Conservation (phyloP, 192 early-diverging fungal genomes). For the Podila minutissima region DNA sequence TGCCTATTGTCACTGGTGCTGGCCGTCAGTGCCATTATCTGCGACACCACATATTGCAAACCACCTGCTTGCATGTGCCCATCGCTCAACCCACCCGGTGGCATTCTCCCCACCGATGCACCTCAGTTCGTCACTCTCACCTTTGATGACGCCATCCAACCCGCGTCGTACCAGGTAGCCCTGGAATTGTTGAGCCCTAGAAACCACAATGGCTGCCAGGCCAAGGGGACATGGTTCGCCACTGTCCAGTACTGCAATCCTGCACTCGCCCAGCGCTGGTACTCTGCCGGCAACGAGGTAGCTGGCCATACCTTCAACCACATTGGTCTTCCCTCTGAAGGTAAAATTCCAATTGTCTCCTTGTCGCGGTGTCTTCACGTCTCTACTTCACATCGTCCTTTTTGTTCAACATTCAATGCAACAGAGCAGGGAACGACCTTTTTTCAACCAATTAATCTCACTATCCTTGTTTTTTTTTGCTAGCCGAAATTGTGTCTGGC, state of each 20-base stretch:
- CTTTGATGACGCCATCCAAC: conserved; percentile 66
- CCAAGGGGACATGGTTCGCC: conserved; percentile 60
- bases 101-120: conserved; percentile 38
- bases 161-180: not conserved
- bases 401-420: no score
- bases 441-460: no score
- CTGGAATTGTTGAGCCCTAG: not conserved
- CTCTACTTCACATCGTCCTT: not conserved
- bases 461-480: no score
- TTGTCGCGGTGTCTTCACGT: not conserved
- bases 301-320: conserved; percentile 62
- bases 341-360: not conserved
- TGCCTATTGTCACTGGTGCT: not conserved
- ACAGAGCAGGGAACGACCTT: no score
- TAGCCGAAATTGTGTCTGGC: not conserved
- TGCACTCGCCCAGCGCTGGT: conserved; percentile 59
- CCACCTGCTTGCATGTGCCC: conserved; percentile 55
- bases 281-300: conserved; percentile 66
- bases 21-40: conserved; percentile 5
- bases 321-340: conserved; percentile 15
- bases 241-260: conserved; percentile 66
- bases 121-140: conserved; percentile 63
- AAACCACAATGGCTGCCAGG: conserved; percentile 53
- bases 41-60: conserved; percentile 50
- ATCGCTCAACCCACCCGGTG: conserved; percentile 46